These are phyloP conservation scores for Massariosphaeria phaeospora DNA, from an alignment of 495 filamentous ascomycete genomes.

Conservation along the genomic window DNA sequence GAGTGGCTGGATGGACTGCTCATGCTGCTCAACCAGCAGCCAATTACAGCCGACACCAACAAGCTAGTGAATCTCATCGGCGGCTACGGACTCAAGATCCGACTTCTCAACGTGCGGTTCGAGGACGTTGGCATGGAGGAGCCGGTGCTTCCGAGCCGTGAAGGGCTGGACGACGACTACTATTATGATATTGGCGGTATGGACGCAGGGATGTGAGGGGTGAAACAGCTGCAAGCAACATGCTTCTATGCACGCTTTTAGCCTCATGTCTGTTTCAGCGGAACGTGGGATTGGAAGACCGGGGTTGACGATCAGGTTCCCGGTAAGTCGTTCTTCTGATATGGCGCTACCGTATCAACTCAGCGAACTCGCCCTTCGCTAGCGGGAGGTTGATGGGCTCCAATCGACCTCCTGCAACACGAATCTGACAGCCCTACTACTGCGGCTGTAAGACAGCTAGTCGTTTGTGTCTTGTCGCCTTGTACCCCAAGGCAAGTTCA, in stretches of 20 bases:
- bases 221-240: not conserved
- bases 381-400: not conserved
- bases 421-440: too few species aligned
- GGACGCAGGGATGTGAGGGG: slow-evolving; percentile 27
- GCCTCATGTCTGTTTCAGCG: slow-evolving; percentile 2
- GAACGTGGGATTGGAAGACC: not conserved
- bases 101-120: slow-evolving; percentile 85
- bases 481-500: too few species aligned
- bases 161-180: slow-evolving; percentile 63
- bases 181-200: slow-evolving; percentile 55
- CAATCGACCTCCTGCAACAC: too few species aligned
- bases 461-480: too few species aligned
- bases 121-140: slow-evolving; percentile 53
- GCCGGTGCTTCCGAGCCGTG: slow-evolving; percentile 51
- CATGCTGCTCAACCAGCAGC: slow-evolving; percentile 90
- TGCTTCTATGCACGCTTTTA: slow-evolving; percentile 3
- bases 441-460: too few species aligned
- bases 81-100: slow-evolving; percentile 88
- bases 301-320: not conserved
- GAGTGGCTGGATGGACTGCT: slow-evolving; percentile 96
- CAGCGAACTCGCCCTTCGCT: too few species aligned
- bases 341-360: slow-evolving; percentile 2
- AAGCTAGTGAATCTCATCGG: slow-evolving; percentile 78
- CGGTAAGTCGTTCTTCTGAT: not conserved
- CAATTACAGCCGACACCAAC: slow-evolving; percentile 92